Conservation (phyloP, 345 rosid genomes). For the Schrenkiella parvula region DNA sequence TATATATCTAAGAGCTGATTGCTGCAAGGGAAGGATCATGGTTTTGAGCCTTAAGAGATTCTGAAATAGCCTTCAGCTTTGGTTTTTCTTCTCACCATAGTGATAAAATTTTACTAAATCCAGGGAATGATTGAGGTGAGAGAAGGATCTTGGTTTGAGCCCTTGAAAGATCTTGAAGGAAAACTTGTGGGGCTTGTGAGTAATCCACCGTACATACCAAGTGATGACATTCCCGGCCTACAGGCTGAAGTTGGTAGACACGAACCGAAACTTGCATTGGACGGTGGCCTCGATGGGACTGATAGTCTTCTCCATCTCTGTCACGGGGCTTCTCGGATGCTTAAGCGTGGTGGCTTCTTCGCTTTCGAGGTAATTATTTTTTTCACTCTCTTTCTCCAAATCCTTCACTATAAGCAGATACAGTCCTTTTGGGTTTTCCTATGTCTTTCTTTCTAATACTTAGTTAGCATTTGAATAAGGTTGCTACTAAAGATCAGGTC, state of each 20-base stretch:
- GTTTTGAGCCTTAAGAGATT: slow-evolving; percentile 23
- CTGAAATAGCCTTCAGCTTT: neutral
- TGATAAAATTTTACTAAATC: neutral
- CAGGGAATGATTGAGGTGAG: slow-evolving; percentile 60
- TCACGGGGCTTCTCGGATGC: slow-evolving; percentile 57
- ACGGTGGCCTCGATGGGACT: slow-evolving; percentile 72
- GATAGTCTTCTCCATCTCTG: slow-evolving; percentile 72
- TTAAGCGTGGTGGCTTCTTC: slow-evolving; percentile 76
- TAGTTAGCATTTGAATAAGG: neutral
- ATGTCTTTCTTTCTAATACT: neutral
- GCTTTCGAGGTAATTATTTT: slow-evolving; percentile 61
- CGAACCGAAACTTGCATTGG: slow-evolving; percentile 84
- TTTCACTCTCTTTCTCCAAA: neutral
- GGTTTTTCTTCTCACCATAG: neutral
- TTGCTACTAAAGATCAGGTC: neutral
- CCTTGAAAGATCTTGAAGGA: slow-evolving; percentile 60
- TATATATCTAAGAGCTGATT: slow-evolving; percentile 32
- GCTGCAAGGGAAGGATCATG: slow-evolving; percentile 59
- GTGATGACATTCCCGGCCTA: slow-evolving; percentile 48
- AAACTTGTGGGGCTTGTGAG: slow-evolving; percentile 74
- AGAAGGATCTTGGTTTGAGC: slow-evolving; percentile 86
- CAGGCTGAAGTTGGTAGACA: slow-evolving; percentile 94
- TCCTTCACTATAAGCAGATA: neutral
- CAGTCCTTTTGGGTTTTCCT: neutral
- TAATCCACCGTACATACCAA: slow-evolving; percentile 92